Base-by-base conservation (phyloP, 768 basidiomycete genomes). In the Ramaria rubella region DNA sequence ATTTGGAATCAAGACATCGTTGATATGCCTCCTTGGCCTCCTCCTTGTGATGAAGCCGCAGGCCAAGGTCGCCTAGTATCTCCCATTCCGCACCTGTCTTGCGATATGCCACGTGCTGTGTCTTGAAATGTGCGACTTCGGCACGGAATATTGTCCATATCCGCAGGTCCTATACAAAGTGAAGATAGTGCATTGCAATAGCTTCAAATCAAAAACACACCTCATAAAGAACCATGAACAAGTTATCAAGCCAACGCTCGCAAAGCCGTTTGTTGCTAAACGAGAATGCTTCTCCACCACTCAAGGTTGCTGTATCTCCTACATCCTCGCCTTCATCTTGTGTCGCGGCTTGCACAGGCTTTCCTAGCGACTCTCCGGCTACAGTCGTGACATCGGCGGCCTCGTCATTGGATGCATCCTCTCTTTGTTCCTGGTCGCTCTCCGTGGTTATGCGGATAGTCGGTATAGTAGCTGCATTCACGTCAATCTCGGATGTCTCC, bases 81-180 rank as follows among this genome's bases (percentile, higher is more conserved):
- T 98, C 96, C 95, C 96, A 99, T 70, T 99, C 96, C 19, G 91
- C 71, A 0, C 90, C 93, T 0, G 95, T 97, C 75, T 98, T 98
- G 58, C 93, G 84, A 68, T 99, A 99, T 0, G 94, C 94, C 57
- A 98, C 89, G 61, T 96, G 94, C 69, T 98, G 95, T 2, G 93
- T 94, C 68, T 96, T 98, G 81, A 96, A 99, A 68, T 99, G 96
- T 0, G 94, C 94, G 11, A 97, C 90, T 67, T 98, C 96, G 2
- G 96, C 95, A 23, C 96, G 82, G 82, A 95, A 99, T 65, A 99
- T 98, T 1, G 96, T 99, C 87, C 95, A 98, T 4, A 99, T 90
- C 15, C 96, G 84, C 36, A 99, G 76, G 68, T 99, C 96, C 91
- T 94, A 60, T 11, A n/a, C 15, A 54, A 29, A 56, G 48, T 23